Conservation (phyloP, 129 eudicot genomes). For the Escallonia rubra region DNA sequence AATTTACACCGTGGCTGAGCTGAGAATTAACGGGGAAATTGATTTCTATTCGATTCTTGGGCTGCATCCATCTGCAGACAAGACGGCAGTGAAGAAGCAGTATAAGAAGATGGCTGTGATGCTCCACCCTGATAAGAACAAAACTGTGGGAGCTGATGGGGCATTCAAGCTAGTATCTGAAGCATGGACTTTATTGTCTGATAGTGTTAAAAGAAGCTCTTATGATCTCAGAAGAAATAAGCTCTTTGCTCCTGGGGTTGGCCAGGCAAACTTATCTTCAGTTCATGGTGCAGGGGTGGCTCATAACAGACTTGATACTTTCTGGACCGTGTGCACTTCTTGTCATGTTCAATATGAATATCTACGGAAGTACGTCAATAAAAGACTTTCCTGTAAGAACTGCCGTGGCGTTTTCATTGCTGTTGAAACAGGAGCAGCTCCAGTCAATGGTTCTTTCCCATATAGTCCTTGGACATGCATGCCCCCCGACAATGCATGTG, state of each 20-base stretch:
- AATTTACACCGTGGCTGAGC: constrained; percentile 54
- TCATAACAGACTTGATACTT: constrained; percentile 50
- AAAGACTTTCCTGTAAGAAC: constrained; percentile 83
- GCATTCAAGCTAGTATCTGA: constrained; percentile 85
- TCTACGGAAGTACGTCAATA: constrained; percentile 83
- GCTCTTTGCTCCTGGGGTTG: constrained; percentile 25
- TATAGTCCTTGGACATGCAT: constrained; percentile 55
- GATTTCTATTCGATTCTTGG: constrained; percentile 84
- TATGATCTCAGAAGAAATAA: constrained; percentile 65
- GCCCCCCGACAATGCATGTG: constrained; percentile 50
- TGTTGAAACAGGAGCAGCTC: constrained; percentile 74
- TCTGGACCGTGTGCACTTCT: constrained; percentile 95
- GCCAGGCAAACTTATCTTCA: constrained; percentile 20
- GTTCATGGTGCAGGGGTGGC: constrained; percentile 34
- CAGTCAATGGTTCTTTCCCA: constrained; percentile 44
- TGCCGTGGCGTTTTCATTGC: constrained; percentile 92
- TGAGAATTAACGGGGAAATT: constrained; percentile 53
- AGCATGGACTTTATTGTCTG: constrained; percentile 80
- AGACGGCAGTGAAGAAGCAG: constrained; percentile 55
- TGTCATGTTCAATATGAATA: constrained; percentile 95
- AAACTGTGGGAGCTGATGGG: constrained; percentile 92
- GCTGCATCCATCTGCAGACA: constrained; percentile 62
- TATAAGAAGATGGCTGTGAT: constrained; percentile 83
- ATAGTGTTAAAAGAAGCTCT: constrained; percentile 54
- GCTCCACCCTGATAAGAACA: constrained; percentile 94